A percentile compares a stretch with the other conserved stretches of the same genome.
These are phyloP conservation scores for Phytophthora pisi DNA, from an alignment of 352 stramenopile species.

Conservation along the genomic window DNA sequence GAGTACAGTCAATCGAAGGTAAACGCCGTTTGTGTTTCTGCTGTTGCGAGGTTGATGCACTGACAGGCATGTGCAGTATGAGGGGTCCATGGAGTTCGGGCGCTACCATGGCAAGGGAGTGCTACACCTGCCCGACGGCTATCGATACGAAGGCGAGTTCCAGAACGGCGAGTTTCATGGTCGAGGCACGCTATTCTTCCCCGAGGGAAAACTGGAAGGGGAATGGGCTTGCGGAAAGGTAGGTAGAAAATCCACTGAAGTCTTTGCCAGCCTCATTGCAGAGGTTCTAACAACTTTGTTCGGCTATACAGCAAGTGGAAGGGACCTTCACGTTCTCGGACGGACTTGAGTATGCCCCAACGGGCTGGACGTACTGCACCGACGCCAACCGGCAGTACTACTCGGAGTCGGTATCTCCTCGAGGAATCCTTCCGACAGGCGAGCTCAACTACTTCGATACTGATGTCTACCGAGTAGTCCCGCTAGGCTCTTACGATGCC, in stretches of 20 bases:
- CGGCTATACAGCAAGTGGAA: conserved; percentile 60
- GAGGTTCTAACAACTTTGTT: neutral
- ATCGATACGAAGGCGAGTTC: conserved; percentile 83
- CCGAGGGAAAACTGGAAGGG: conserved; percentile 70
- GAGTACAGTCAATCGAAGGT: conserved; percentile 43
- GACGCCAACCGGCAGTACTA: conserved; percentile 70
- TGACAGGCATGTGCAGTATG: conserved; percentile 44
- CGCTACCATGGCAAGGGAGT: conserved; percentile 64
- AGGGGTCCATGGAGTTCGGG: conserved; percentile 61
- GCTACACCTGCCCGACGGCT: conserved; percentile 63
- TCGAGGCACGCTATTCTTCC: conserved; percentile 71
- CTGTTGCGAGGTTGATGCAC: neutral
- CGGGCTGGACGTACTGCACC: conserved; percentile 70
- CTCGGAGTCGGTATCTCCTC: conserved; percentile 63
- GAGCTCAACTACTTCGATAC: conserved; percentile 82
- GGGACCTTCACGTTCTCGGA: conserved; percentile 82
- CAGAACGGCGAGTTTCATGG: conserved; percentile 82
- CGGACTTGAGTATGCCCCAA: conserved; percentile 66
- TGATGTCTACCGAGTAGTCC: conserved; percentile 62
- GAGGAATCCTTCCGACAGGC: conserved; percentile 55
- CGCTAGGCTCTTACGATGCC: conserved; percentile 74
- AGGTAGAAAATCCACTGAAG: neutral
- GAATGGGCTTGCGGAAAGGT: conserved; percentile 76
- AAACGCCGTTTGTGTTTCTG: neutral
- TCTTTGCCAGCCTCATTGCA: neutral